phyloP scores from a whole-genome alignment of 116 monocot species.

The Iris pallida region DNA sequence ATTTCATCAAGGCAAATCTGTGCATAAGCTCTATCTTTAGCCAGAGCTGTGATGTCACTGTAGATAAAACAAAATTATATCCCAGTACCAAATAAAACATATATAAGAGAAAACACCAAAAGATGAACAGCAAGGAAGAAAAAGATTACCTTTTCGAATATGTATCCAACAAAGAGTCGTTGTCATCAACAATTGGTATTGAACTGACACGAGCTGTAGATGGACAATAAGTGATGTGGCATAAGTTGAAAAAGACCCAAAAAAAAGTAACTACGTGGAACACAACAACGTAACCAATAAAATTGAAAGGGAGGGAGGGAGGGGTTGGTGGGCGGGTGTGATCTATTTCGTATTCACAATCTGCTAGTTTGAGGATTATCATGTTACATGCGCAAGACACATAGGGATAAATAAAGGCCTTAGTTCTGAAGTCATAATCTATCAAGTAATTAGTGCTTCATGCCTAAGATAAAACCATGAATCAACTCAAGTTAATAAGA shows the following conservation, averaged over 20 bases:
- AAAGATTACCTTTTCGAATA: conserved; percentile 82
- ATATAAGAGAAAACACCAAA: not conserved
- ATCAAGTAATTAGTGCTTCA: too few species aligned
- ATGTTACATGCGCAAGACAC: too few species aligned
- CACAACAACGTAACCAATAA: too few species aligned
- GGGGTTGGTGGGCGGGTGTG: too few species aligned
- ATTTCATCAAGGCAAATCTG: conserved; percentile 89
- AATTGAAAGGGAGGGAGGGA: too few species aligned
- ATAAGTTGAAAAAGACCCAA: not conserved
- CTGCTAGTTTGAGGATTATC: too few species aligned
- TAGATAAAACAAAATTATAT: conserved; percentile 9
- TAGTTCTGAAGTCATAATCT: too few species aligned
- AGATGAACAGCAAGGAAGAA: not conserved
- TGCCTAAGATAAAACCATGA: too few species aligned
- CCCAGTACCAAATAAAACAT: not conserved
- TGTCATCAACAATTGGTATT: conserved; percentile 91
- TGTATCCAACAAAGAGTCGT: conserved; percentile 79
- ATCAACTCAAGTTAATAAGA: too few species aligned
- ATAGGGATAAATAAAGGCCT: too few species aligned
- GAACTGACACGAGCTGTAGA: conserved; percentile 71
- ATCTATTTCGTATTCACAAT: too few species aligned
- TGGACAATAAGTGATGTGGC: not conserved
- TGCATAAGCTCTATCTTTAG: conserved; percentile 89
- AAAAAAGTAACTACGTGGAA: too few species aligned
- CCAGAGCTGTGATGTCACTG: conserved; percentile 98